These are phyloP conservation scores for Fusarium sp. DNA, from an alignment of 2,329 filamentous ascomycete species.

Conservation along the genomic window DNA sequence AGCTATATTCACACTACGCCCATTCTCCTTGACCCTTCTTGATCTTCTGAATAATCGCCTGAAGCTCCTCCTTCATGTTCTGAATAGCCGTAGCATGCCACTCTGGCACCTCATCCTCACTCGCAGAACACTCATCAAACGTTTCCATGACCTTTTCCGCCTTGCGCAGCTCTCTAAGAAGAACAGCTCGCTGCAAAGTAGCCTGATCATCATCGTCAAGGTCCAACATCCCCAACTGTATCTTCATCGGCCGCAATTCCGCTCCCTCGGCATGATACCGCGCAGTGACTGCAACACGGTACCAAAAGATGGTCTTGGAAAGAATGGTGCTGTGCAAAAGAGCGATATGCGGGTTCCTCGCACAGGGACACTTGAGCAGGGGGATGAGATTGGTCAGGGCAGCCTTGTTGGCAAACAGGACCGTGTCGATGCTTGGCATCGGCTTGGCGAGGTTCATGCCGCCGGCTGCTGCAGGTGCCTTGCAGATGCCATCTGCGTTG, in stretches of 20 bases:
- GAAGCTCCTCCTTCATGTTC: constrained; percentile 23
- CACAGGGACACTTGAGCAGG: constrained; percentile 17
- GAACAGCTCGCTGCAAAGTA: constrained; percentile 3
- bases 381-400: constrained; percentile 11
- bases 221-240: constrained; percentile 23
- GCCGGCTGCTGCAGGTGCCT: background rate
- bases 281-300: constrained; percentile 10
- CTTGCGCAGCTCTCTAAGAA: constrained; percentile 18
- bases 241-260: constrained; percentile 17
- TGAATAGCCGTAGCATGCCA: constrained; percentile 18
- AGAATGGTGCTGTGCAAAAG: constrained; percentile 30
- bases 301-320: constrained; percentile 30
- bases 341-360: constrained; percentile 4
- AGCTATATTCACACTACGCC: background rate
- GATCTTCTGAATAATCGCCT: constrained; percentile 19
- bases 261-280: background rate
- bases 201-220: constrained; percentile 30
- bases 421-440: constrained; percentile 26
- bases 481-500: background rate
- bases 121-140: constrained; percentile 10
- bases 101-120: background rate
- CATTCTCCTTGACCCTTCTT: constrained; percentile 11
- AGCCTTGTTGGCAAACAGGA: constrained; percentile 22
- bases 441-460: background rate
- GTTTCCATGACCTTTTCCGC: constrained; percentile 18